Evolutionary conservation across 306 rosid species (phyloP), one percentile per base, ranked within the genome.

Genomic region (Oxytropis ochrocephala): DNA sequence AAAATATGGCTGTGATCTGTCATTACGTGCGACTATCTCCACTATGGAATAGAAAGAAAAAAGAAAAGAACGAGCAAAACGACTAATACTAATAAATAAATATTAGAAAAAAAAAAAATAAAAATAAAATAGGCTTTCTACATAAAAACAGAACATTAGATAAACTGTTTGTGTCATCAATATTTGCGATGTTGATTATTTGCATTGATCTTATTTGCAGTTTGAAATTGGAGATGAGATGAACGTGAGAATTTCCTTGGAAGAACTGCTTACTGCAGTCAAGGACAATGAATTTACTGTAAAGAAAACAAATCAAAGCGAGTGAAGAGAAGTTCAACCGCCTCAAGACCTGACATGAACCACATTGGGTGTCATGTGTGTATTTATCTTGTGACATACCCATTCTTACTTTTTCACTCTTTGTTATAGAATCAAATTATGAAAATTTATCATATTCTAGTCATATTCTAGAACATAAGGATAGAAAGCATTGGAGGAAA

Each of bases 341-440:
- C 85, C 60, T 80, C 82, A 73, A 85, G 79, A 73, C 77, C 81
- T 75, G 72, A 77, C 82, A 73, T 68, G 17, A 75, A 72, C 44
- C 75, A 44, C 57, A 57, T 53, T 58, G 35, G 76, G 44, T 90
- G 97, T 74, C 83, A 79, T 69, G 98, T 90, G 79, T 70, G 86
- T 61, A 67, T 69, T 81, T 52, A 27, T 79, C 72, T 43, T 72
- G 53, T 70, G 39, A 16, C 70, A 50, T 57, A 21, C 67, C 61
- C 78, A 27, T 19, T 30, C 29, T 51, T 16, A 41, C 17, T 64
- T 49, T 81, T 13, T 10, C n/a, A 47, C 50, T 55, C 72, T 63
- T 70, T 39, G 42, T 50, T 3, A 29, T 60, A 36, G 38, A 64
- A 69, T 60, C 53, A 47, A 64, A 63, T 18, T 11, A 65, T 56